Conservation (phyloP, 1,284 basidiomycete species). For the Heterobasidion occidentale region DNA sequence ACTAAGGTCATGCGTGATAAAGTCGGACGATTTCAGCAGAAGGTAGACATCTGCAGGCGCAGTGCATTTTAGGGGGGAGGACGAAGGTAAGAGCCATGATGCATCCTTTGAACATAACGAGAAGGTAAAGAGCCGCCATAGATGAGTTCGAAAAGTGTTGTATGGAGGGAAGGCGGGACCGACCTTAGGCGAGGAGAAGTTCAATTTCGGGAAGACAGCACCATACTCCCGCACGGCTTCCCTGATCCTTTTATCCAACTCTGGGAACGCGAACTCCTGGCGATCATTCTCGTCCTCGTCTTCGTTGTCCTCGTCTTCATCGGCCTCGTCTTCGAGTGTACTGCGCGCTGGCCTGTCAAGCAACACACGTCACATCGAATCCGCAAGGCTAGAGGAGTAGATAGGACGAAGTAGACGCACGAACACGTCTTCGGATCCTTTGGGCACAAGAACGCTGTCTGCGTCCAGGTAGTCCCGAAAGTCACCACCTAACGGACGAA, state of each 20-base stretch:
- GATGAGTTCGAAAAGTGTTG: neutral
- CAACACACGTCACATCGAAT: slow-evolving; percentile 8
- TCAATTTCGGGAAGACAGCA: slow-evolving; percentile 92
- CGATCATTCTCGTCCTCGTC: slow-evolving; percentile 23
- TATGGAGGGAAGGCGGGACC: slow-evolving; percentile 11
- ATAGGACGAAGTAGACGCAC: slow-evolving; percentile 20
- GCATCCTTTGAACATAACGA: slow-evolving; percentile 57
- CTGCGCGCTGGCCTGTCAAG: slow-evolving; percentile 39
- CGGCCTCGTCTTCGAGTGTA: slow-evolving; percentile 46
- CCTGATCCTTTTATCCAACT: slow-evolving; percentile 71
- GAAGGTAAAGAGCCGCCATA: neutral
- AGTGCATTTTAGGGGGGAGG: slow-evolving; percentile 80
- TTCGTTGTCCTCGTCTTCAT: slow-evolving; percentile 30
- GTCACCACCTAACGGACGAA: slow-evolving; percentile 59
- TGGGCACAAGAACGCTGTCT: slow-evolving; percentile 77
- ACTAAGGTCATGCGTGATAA: slow-evolving; percentile 76
- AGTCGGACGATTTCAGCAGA: slow-evolving; percentile 90
- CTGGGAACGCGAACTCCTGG: slow-evolving; percentile 58
- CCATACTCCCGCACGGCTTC: slow-evolving; percentile 63
- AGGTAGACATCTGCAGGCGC: slow-evolving; percentile 89
- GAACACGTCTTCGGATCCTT: slow-evolving; percentile 72
- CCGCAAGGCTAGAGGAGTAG: slow-evolving; percentile 13
- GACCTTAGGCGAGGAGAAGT: slow-evolving; percentile 88
- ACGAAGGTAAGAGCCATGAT: slow-evolving; percentile 85
- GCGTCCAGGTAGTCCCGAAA: slow-evolving; percentile 72